These are phyloP conservation scores for Thalia dealbata DNA, from an alignment of 176 grass and related monocot genomes.

Conservation along the genomic window DNA sequence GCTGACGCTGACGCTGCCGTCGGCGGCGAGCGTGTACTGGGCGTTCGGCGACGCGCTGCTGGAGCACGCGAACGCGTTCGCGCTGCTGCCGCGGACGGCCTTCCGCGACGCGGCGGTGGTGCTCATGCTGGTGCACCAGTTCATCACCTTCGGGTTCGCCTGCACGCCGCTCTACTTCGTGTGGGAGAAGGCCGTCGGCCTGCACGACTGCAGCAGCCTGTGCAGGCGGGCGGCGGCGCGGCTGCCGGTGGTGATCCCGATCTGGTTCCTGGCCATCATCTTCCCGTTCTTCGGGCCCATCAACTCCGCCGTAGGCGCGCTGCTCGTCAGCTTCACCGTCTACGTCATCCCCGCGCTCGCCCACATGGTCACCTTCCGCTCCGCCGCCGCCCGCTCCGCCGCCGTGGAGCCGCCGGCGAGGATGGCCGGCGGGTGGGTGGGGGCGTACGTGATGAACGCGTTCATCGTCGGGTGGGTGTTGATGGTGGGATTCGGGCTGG, in stretches of 20 bases:
- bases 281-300: slow-evolving; percentile 99
- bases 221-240: slow-evolving; percentile 82
- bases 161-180: slow-evolving; percentile 99
- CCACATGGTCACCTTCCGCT: slow-evolving; percentile 87
- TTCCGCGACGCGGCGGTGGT: slow-evolving; percentile 78
- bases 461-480: slow-evolving; percentile 4
- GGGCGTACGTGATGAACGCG: not conserved
- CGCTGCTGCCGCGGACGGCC: slow-evolving; percentile 55
- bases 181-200: slow-evolving; percentile 94
- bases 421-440: not conserved
- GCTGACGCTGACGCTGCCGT: slow-evolving; percentile 89
- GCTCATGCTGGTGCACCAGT: slow-evolving; percentile 95
- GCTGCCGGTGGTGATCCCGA: slow-evolving; percentile 84
- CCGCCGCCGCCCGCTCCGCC: slow-evolving; percentile 37
- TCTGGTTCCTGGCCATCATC: slow-evolving; percentile 98
- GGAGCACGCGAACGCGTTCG: slow-evolving; percentile 78
- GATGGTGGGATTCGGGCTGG: slow-evolving; percentile 8
- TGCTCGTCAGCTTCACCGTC: slow-evolving; percentile 97
- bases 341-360: slow-evolving; percentile 91
- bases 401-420: not conserved
- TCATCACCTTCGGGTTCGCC: slow-evolving; percentile 99
- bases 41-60: slow-evolving; percentile 88
- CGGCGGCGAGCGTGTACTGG: slow-evolving; percentile 93
- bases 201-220: slow-evolving; percentile 93
- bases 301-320: slow-evolving; percentile 81